Percentiles rank a stretch among this genome's conserved stretches.
Conservation (phyloP, 2,329 filamentous ascomycete species). For the Pseudogymnoascus sp. region DNA sequence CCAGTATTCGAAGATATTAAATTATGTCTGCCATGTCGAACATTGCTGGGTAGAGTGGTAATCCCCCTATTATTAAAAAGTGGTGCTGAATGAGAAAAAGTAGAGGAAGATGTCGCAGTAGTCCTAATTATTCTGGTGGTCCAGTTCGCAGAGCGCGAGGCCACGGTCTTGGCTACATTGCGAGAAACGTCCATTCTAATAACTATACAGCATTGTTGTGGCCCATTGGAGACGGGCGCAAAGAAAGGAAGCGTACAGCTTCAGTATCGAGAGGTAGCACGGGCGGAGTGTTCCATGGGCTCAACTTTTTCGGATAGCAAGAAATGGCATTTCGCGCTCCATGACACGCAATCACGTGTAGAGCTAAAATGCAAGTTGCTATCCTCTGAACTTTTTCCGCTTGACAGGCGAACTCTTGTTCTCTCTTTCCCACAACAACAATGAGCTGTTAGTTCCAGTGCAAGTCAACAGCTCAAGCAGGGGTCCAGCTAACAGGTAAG, state of each 20-base stretch:
- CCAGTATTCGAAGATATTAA: neutral
- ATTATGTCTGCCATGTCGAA: neutral
- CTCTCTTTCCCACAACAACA: constrained; percentile 3
- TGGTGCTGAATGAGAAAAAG: neutral
- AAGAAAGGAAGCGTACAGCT: neutral
- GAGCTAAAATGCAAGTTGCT: neutral
- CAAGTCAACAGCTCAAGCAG: neutral
- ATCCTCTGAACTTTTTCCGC: constrained; percentile 1
- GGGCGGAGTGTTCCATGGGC: neutral
- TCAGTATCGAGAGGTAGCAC: neutral
- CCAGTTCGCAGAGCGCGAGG: constrained; percentile 7
- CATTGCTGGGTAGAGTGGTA: neutral
- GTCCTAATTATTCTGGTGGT: neutral
- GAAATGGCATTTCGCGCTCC: neutral
- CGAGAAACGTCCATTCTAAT: constrained; percentile 10
- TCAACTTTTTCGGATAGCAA: constrained; percentile 1
- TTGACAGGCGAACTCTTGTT: constrained; percentile 1
- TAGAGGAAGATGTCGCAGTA: neutral
- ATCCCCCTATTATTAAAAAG: constrained; percentile 3
- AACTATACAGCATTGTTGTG: neutral
- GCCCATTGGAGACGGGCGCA: constrained; percentile 6
- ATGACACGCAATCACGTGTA: constrained; percentile 6
- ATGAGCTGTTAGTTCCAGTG: neutral
- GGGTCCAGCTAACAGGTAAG: constrained; percentile 7
- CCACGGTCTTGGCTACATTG: constrained; percentile 9